A percentile compares a stretch with the other conserved stretches of the same genome.
These are phyloP conservation scores for Malus sieversii DNA, from an alignment of 306 rosid species.

Conservation along the genomic window DNA sequence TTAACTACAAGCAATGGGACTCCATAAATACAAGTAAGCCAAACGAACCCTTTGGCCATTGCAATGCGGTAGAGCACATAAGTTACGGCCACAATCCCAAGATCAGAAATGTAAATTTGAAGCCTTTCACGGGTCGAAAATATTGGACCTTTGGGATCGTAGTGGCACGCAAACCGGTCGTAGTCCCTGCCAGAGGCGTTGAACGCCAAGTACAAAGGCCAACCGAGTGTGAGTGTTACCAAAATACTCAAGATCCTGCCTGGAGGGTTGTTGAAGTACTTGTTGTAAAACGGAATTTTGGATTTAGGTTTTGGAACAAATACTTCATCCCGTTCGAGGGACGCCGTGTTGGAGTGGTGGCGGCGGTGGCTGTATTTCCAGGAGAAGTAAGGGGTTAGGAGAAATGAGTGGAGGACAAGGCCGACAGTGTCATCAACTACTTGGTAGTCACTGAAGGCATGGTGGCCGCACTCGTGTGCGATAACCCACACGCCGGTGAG, in stretches of 20 bases:
- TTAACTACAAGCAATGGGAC: slow-evolving; percentile 53
- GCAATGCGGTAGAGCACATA: slow-evolving; percentile 33
- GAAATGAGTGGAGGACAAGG: slow-evolving; percentile 44
- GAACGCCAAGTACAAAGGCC: slow-evolving; percentile 68
- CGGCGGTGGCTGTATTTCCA: slow-evolving; percentile 73
- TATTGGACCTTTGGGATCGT: slow-evolving; percentile 59
- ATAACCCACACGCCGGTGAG: slow-evolving; percentile 67
- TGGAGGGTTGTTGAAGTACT: slow-evolving; percentile 48
- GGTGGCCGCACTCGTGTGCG: slow-evolving; percentile 87
- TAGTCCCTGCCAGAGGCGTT: slow-evolving; percentile 54
- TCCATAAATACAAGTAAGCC: slow-evolving; percentile 41
- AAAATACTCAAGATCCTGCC: slow-evolving; percentile 36
- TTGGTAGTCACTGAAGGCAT: slow-evolving; percentile 68
- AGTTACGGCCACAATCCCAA: slow-evolving; percentile 19
- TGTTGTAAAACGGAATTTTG: slow-evolving; percentile 26
- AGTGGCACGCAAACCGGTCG: slow-evolving; percentile 52
- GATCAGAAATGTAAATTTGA: slow-evolving; percentile 40
- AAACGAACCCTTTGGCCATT: slow-evolving; percentile 31
- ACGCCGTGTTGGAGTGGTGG: slow-evolving; percentile 67
- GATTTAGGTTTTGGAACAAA: slow-evolving; percentile 62
- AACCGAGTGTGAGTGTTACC: slow-evolving; percentile 49
- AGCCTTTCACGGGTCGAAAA: slow-evolving; percentile 39
- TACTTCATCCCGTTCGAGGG: slow-evolving; percentile 61
- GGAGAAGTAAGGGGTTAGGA: slow-evolving; percentile 68
- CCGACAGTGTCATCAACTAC: slow-evolving; percentile 52